These are phyloP conservation scores for Polytolypa hystricis DNA, from an alignment of 2,329 filamentous ascomycete genomes.

Conservation along the genomic window DNA sequence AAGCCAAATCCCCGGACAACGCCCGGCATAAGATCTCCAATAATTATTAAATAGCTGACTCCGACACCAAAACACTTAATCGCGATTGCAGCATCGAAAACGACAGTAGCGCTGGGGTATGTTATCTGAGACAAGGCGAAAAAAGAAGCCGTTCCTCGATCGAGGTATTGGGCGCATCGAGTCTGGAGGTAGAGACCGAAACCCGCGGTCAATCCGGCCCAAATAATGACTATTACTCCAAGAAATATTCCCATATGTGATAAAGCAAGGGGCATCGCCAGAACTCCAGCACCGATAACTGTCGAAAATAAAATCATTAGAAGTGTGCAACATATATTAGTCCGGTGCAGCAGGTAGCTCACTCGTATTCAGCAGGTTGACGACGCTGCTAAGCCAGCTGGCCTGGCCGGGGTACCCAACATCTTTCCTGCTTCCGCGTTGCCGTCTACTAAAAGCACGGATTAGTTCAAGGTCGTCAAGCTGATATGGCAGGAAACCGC, in stretches of 20 bases:
- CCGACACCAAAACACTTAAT: conserved; percentile 97
- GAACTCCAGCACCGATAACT: conserved; percentile 88
- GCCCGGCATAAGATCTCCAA: conserved; percentile 94
- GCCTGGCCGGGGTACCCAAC: conserved; percentile 61
- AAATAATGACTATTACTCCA: conserved; percentile 73
- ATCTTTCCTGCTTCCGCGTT: conserved; percentile 54
- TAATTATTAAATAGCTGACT: conserved; percentile 96
- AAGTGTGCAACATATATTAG: no score
- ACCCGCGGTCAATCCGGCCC: conserved; percentile 78
- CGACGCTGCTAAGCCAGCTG: conserved; percentile 78
- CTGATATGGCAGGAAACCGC: no score
- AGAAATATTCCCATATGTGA: conserved; percentile 90
- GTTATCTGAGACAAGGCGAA: conserved; percentile 95
- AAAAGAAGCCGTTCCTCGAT: conserved; percentile 79
- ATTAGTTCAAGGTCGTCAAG: no score
- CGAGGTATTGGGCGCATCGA: conserved; percentile 83
- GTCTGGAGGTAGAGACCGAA: conserved; percentile 94
- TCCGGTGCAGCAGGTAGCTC: conserved; percentile 19
- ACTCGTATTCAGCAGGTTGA: conserved; percentile 97
- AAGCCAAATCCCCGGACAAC: conserved; percentile 73
- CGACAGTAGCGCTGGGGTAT: conserved; percentile 87
- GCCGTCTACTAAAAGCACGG: conserved; percentile 24
- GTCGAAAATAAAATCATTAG: conserved; percentile 3
- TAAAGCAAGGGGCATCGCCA: conserved; percentile 91
- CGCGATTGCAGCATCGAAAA: conserved; percentile 92